These are phyloP conservation scores for Achaetomiella virescens DNA, from an alignment of 495 filamentous ascomycete genomes.

Conservation along the genomic window DNA sequence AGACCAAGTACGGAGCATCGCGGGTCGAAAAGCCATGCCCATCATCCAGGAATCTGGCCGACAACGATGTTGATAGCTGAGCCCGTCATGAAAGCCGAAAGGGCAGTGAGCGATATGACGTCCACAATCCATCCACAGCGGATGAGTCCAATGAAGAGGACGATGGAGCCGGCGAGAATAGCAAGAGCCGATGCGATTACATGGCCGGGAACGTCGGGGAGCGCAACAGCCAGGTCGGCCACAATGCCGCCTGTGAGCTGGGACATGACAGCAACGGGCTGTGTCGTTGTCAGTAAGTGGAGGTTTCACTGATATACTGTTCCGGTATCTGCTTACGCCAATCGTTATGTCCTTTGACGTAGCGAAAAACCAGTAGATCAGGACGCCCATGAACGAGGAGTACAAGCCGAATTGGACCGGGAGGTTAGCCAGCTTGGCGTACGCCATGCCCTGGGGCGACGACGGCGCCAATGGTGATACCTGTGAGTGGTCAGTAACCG, in stretches of 20 bases:
- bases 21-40: conserved; percentile 78
- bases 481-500: conserved; percentile 35
- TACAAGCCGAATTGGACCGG: conserved; percentile 82
- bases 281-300: conserved; percentile 9
- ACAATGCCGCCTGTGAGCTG: conserved; percentile 82
- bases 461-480: conserved; percentile 90
- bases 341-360: conserved; percentile 99
- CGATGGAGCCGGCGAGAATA: conserved; percentile 74
- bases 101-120: conserved; percentile 85
- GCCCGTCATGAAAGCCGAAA: conserved; percentile 97
- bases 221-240: conserved; percentile 43
- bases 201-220: conserved; percentile 54
- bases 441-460: conserved; percentile 98
- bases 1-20: conserved; percentile 71
- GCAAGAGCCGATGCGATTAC: conserved; percentile 75
- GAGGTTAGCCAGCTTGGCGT: conserved; percentile 77
- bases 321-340: conserved; percentile 56
- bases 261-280: conserved; percentile 96
- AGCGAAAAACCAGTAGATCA: conserved; percentile 97
- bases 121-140: conserved; percentile 91
- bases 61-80: conserved; percentile 85
- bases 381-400: conserved; percentile 94
- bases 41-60: conserved; percentile 84
- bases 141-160: conserved; percentile 70
- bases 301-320: background rate